phyloP scores from a whole-genome alignment of 2,329 filamentous ascomycete species.

The Cytospora piceae region DNA sequence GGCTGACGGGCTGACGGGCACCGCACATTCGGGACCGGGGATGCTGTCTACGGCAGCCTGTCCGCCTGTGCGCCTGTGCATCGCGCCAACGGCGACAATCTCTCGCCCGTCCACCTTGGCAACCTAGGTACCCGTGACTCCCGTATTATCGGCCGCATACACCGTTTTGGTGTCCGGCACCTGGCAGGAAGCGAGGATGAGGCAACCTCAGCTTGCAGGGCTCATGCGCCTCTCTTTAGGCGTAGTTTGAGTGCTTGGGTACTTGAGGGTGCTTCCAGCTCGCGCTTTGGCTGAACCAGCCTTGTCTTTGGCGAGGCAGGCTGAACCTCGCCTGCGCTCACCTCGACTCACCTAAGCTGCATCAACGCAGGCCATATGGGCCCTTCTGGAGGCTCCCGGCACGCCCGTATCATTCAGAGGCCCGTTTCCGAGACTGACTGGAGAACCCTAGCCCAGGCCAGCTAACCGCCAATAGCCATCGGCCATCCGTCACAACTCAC shows the following conservation, averaged over 20 bases:
- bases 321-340: background rate
- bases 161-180: background rate
- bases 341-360: background rate
- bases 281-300: conserved; percentile 5
- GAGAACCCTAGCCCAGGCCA: background rate
- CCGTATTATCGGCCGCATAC: background rate
- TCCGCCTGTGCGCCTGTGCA: conserved; percentile 4
- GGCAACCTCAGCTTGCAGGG: background rate
- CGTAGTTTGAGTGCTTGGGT: background rate
- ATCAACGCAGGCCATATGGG: background rate
- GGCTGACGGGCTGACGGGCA: conserved; percentile 14
- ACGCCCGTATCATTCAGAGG: background rate
- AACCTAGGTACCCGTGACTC: background rate
- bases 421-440: background rate
- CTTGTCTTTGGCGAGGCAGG: background rate
- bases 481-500: conserved; percentile 1
- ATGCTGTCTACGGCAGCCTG: background rate
- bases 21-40: background rate
- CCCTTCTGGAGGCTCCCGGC: background rate
- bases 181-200: background rate
- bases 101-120: background rate
- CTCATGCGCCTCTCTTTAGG: background rate
- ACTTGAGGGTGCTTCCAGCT: background rate
- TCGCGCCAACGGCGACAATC: conserved; percentile 15
- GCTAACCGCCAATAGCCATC: background rate